These are phyloP conservation scores for Hemileccinum rubropunctum DNA, from an alignment of 768 basidiomycete species.

Conservation along the genomic window DNA sequence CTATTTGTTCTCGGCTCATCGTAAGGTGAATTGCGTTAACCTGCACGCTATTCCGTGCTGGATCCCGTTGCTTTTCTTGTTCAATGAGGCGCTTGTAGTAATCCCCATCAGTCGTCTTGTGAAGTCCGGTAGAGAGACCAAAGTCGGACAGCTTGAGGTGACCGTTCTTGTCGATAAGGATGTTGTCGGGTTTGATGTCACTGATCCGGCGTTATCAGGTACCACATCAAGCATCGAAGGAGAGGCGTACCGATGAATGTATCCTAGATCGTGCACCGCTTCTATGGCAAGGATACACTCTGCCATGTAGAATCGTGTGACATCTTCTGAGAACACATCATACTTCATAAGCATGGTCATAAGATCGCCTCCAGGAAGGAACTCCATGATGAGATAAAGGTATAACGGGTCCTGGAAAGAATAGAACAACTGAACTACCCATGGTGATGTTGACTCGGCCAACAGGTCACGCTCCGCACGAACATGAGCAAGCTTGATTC, in stretches of 20 bases:
- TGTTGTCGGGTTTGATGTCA: slow-evolving; percentile 99
- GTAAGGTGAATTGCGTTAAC: slow-evolving; percentile 97
- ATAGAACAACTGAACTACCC: slow-evolving; percentile 98
- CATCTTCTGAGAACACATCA: slow-evolving; percentile 97
- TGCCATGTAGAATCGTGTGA: slow-evolving; percentile 98
- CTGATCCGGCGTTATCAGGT: slow-evolving; percentile 39
- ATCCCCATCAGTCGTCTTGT: slow-evolving; percentile 92
- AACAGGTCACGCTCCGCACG: slow-evolving; percentile 95
- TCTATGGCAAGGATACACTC: slow-evolving; percentile 98
- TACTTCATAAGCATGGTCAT: slow-evolving; percentile 99
- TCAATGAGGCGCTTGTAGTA: slow-evolving; percentile 93
- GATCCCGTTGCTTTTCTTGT: slow-evolving; percentile 58
- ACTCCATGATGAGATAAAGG: slow-evolving; percentile 97
- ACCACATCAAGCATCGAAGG: not conserved
- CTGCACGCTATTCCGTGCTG: slow-evolving; percentile 91
- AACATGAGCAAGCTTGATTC: slow-evolving; percentile 85
- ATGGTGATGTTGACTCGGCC: slow-evolving; percentile 93
- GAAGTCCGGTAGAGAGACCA: slow-evolving; percentile 95
- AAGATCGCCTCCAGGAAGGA: slow-evolving; percentile 88
- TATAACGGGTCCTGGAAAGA: slow-evolving; percentile 97
- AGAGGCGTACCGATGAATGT: slow-evolving; percentile 85
- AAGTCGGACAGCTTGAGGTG: slow-evolving; percentile 99
- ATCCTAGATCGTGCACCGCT: slow-evolving; percentile 97
- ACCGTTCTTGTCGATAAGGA: slow-evolving; percentile 94
- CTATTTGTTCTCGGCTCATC: slow-evolving; percentile 95